phyloP scores from a whole-genome alignment of 345 rosid species.

The Aquilaria yunnanensis region DNA sequence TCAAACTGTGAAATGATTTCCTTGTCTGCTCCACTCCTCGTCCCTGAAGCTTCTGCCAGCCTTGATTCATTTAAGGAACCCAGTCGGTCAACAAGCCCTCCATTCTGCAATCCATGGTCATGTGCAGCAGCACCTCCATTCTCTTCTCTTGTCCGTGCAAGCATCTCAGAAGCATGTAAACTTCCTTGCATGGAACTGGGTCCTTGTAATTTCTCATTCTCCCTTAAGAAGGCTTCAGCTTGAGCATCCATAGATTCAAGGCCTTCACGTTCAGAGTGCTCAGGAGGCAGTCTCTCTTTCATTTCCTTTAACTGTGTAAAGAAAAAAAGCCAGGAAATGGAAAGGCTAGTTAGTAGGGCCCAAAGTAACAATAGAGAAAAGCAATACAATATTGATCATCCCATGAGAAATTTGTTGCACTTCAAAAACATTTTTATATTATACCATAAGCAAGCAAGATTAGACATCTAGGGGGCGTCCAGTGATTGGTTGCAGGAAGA shows the following conservation, averaged over 20 bases:
- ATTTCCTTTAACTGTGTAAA: constrained; percentile 47
- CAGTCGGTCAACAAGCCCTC: constrained; percentile 19
- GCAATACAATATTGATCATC: too few relatives aligned
- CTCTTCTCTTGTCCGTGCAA: constrained; percentile 19
- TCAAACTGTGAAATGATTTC: constrained; percentile 78
- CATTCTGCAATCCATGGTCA: constrained; percentile 10
- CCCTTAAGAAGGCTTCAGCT: constrained; percentile 40
- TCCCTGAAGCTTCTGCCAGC: constrained; percentile 17
- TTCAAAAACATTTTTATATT: too few relatives aligned
- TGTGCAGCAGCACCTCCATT: constrained; percentile 16
- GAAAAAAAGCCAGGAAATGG: constrained; percentile 12
- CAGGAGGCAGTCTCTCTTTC: constrained; percentile 46
- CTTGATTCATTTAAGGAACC: constrained; percentile 21
- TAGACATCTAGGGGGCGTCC: too few relatives aligned
- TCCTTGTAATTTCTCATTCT: constrained; percentile 25
- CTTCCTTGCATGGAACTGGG: constrained; percentile 16
- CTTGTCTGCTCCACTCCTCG: constrained; percentile 25
- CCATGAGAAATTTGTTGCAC: too few relatives aligned
- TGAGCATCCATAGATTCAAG: constrained; percentile 45
- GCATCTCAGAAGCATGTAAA: constrained; percentile 15
- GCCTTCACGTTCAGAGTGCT: constrained; percentile 36
- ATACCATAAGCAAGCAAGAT: too few relatives aligned
- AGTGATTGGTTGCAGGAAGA: too few relatives aligned
- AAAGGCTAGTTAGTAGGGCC: background rate
- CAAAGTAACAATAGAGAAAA: too few relatives aligned